Percentiles rank a stretch among this genome's conserved stretches.
Evolutionary conservation across 345 rosid genomes (phyloP).

Genomic region (Syzygium jambos): DNA sequence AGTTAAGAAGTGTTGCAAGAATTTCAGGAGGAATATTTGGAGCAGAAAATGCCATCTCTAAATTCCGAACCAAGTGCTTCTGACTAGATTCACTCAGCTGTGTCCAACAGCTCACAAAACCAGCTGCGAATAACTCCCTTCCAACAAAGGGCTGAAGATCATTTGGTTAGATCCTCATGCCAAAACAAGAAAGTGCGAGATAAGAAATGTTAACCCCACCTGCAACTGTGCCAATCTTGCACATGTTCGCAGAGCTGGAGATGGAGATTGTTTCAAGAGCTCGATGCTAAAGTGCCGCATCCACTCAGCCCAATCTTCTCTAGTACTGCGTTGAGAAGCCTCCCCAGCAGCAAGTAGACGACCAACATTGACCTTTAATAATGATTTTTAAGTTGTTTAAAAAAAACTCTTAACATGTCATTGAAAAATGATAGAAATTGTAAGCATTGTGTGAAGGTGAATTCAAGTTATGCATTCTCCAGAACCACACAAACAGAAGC

Average conservation of each 20-base stretch:
- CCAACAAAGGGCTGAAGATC: conserved; percentile 91
- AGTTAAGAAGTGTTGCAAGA: conserved; percentile 86
- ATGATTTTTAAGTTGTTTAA: background rate
- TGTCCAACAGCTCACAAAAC: conserved; percentile 99
- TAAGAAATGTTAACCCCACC: conserved; percentile 28
- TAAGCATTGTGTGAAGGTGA: background rate
- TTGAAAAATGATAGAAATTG: background rate
- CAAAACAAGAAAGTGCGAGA: background rate
- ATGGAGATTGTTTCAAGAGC: conserved; percentile 94
- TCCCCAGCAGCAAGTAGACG: conserved; percentile 93
- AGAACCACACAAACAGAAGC: background rate
- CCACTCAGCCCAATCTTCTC: conserved; percentile 99
- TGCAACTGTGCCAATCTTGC: conserved; percentile 96
- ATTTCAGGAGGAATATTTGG: conserved; percentile 98
- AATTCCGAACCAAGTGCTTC: conserved; percentile 79
- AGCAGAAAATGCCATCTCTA: conserved; percentile 99
- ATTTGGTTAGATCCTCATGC: conserved; percentile 16
- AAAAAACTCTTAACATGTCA: background rate
- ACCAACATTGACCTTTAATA: conserved; percentile 70
- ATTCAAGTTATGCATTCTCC: background rate
- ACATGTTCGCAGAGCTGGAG: conserved; percentile 95
- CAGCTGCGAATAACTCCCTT: conserved; percentile 97
- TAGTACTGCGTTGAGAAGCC: conserved; percentile 98
- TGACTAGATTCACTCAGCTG: conserved; percentile 82
- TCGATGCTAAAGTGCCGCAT: conserved; percentile 99